Percentiles rank a stretch among this genome's conserved stretches.
Conservation (phyloP, 2,329 filamentous ascomycete species). For the Apiospora saccharicola region DNA sequence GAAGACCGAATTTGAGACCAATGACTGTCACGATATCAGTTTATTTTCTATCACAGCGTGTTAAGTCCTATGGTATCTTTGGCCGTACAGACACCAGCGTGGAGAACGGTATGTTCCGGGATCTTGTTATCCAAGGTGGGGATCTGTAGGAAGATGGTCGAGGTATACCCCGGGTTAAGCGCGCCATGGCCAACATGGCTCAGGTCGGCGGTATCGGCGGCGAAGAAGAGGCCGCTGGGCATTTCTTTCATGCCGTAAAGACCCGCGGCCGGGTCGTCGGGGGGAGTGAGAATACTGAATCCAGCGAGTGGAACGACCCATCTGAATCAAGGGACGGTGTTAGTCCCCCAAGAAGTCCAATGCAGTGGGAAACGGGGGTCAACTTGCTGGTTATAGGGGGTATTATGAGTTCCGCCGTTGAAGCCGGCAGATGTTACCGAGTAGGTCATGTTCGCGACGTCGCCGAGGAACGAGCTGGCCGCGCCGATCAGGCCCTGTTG, state of each 20-base stretch:
- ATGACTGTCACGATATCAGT: not conserved
- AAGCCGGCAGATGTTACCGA: slow-evolving; percentile 45
- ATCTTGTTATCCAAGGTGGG: slow-evolving; percentile 39
- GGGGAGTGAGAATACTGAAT: not conserved
- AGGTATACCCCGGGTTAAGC: slow-evolving; percentile 47
- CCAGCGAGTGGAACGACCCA: not conserved
- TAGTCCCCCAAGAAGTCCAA: not conserved
- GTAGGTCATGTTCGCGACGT: slow-evolving; percentile 45
- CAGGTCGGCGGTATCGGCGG: slow-evolving; percentile 48
- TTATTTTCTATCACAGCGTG: not conserved
- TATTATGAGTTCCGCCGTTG: slow-evolving; percentile 50
- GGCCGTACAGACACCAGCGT: slow-evolving; percentile 28
- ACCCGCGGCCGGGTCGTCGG: not conserved
- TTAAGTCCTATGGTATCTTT: not conserved
- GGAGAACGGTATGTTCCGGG: slow-evolving; percentile 29
- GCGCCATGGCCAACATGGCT: slow-evolving; percentile 50
- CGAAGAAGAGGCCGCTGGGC: slow-evolving; percentile 51
- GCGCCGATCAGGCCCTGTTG: slow-evolving; percentile 44
- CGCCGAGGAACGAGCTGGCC: slow-evolving; percentile 41
- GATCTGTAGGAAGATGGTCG: slow-evolving; percentile 47
- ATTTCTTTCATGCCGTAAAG: slow-evolving; percentile 30
- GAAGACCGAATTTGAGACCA: too few species aligned
- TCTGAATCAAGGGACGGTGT: not conserved
- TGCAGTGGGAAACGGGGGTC: not conserved
- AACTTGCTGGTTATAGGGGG: slow-evolving; percentile 47